Percentiles rank a stretch among this genome's conserved stretches.
These are phyloP conservation scores for Senna siamea DNA, from an alignment of 306 rosid species.

Conservation along the genomic window DNA sequence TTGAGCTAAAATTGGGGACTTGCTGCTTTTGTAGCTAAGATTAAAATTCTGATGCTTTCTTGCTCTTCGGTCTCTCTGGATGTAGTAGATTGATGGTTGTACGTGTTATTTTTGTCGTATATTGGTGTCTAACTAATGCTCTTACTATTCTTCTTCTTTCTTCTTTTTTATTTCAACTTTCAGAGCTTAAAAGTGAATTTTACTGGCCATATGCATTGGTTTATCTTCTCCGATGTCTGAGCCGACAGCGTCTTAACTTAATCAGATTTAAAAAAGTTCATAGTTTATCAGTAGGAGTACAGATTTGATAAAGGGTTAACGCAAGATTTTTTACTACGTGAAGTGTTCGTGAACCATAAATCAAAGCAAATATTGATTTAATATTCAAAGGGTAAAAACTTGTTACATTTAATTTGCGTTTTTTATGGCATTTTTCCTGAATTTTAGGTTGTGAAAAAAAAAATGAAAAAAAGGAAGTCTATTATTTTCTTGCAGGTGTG, in stretches of 20 bases:
- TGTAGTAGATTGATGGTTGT: too few species aligned
- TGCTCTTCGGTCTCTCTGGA: too few species aligned
- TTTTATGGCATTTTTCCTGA: not conserved
- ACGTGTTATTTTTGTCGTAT: too few species aligned
- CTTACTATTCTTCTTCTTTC: not conserved
- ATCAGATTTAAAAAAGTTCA: not conserved
- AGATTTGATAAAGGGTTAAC: not conserved
- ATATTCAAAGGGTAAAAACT: not conserved
- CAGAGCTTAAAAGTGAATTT: too few species aligned
- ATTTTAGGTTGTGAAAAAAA: not conserved
- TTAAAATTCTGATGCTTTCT: not conserved
- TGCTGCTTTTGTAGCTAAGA: not conserved
- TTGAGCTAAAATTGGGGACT: not conserved
- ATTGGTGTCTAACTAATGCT: too few species aligned
- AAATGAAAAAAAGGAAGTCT: not conserved
- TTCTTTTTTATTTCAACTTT: too few species aligned
- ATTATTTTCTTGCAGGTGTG: conserved; percentile 7
- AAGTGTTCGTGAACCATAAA: not conserved
- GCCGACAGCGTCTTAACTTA: not conserved
- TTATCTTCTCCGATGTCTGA: not conserved
- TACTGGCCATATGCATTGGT: not conserved
- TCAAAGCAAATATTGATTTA: not conserved
- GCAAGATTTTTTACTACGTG: not conserved
- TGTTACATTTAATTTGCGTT: not conserved
- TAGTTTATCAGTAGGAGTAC: not conserved